Percentiles rank a stretch among this genome's conserved stretches.
Evolutionary conservation across 345 rosid genomes (phyloP).

Genomic region (Dovyalis caffra): DNA sequence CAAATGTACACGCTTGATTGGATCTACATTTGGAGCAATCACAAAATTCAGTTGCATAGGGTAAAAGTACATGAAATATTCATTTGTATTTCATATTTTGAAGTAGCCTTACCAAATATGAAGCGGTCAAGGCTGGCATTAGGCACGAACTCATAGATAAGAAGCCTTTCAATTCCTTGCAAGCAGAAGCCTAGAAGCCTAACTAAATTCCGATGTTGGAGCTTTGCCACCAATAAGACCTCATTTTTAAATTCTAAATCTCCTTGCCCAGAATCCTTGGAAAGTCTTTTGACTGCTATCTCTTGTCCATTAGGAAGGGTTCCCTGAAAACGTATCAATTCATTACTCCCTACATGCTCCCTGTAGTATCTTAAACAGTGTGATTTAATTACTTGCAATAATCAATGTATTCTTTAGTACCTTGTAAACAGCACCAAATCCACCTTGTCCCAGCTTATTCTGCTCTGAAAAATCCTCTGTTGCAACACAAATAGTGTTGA

Average conservation of each 20-base stretch:
- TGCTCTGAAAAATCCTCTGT: constrained; percentile 9
- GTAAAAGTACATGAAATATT: too few species aligned
- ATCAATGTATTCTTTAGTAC: background rate
- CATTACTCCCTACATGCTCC: too few species aligned
- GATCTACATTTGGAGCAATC: constrained; percentile 4
- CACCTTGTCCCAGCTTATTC: constrained; percentile 12
- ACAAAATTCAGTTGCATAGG: background rate
- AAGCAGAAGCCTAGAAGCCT: too few species aligned
- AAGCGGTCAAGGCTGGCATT: constrained; percentile 12
- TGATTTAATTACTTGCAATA: too few species aligned
- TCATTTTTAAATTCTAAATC: too few species aligned
- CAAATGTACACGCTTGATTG: background rate
- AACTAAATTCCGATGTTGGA: too few species aligned
- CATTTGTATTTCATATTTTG: too few species aligned
- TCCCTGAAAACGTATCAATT: background rate
- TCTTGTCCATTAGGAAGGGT: background rate
- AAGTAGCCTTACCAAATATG: background rate
- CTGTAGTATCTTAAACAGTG: too few species aligned
- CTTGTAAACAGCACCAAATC: too few species aligned
- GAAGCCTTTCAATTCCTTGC: too few species aligned
- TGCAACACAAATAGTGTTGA: background rate
- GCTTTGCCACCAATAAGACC: too few species aligned
- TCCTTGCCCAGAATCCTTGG: constrained; percentile 11
- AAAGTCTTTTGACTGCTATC: constrained; percentile 12
- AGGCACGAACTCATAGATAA: too few species aligned